Evolutionary conservation across 805 yeast genomes (phyloP).

Genomic region (Ogataea ganodermae): DNA sequence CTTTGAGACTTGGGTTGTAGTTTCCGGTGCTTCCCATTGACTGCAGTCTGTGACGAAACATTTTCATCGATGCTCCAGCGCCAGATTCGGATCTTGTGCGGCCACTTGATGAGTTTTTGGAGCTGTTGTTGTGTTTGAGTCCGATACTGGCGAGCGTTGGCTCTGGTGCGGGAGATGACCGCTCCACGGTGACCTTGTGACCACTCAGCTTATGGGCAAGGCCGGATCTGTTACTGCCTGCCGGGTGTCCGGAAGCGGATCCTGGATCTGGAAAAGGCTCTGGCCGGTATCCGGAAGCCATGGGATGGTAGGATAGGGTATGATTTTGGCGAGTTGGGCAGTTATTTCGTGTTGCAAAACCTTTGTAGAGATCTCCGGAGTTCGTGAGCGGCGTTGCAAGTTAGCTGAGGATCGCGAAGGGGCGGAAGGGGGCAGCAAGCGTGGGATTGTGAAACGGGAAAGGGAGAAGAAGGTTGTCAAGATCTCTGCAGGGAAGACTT

Average conservation of each 20-base stretch:
- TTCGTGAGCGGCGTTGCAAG: neutral
- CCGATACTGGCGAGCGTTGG: conserved; percentile 1
- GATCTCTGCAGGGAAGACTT: no score
- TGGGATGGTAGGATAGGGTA: neutral
- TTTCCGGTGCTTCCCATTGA: conserved; percentile 13
- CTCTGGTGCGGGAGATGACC: conserved; percentile 6
- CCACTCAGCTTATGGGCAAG: neutral
- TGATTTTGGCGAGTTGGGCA: no score
- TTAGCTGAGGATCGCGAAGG: neutral
- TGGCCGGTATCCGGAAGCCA: conserved; percentile 8
- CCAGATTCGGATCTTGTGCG: conserved; percentile 15
- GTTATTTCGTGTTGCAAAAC: neutral
- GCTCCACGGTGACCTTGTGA: conserved; percentile 3
- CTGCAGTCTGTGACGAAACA: conserved; percentile 22
- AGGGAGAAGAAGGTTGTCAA: no score
- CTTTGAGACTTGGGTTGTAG: neutral
- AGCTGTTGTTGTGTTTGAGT: neutral
- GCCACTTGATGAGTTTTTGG: neutral
- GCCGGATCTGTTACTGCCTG: neutral
- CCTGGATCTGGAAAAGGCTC: conserved; percentile 10
- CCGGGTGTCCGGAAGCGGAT: conserved; percentile 1
- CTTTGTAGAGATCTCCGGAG: neutral
- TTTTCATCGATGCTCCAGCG: conserved; percentile 25
- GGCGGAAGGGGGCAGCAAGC: neutral
- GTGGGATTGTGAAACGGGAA: neutral